Evolutionary conservation across 352 stramenopile genomes (phyloP), one percentile per base, ranked within the genome.

Genomic region (Globisporangium polare): DNA sequence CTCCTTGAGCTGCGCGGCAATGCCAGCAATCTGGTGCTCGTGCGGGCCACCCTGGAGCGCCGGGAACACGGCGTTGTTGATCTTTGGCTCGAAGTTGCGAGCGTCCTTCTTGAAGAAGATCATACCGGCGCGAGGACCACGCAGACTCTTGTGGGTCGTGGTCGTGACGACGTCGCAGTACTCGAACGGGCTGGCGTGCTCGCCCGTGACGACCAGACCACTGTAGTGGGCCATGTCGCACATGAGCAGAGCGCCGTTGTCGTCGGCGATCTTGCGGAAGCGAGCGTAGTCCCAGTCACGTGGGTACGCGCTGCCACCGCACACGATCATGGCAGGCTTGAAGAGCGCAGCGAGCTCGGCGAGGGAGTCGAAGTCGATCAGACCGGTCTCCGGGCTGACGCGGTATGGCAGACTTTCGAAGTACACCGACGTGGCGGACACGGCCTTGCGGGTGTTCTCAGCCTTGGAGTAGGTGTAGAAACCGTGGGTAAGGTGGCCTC

Each of bases 221-320:
- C 86, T 98, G 80, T 99, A 99, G 79, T 99, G 97, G 8, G 97
- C 97, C 97, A 99, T 99, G 77, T 99, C 97, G 72, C 97, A 98
- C 88, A 99, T 98, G 26, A 99, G 78, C 61, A 99, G 78, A 29
- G 95, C 79, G 49, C 97, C 97, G 66, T 99, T 99, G 64, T 95
- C 95, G 76, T 99, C 96, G 17, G 97, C 97, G 75, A 99, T 99
- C 78, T 98, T 86, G 53, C 96, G 90, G 88, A 99, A 99, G 42
- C 85, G 73, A 31, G 81, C 86, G 73, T 99, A 99, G 81, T 99
- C 97, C 96, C 96, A 99, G 74, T 99, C 97, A 62, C 97, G 89
- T 33, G 97, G 96, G 88, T 99, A 99, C 0, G 97, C 97, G 51
- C 89, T 98, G 68, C 94, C 97, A 68, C 97, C 97, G 66, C 88